These are phyloP conservation scores for Thinopyrum elongatum DNA, from an alignment of 176 grass and related monocot genomes.

Conservation along the genomic window DNA sequence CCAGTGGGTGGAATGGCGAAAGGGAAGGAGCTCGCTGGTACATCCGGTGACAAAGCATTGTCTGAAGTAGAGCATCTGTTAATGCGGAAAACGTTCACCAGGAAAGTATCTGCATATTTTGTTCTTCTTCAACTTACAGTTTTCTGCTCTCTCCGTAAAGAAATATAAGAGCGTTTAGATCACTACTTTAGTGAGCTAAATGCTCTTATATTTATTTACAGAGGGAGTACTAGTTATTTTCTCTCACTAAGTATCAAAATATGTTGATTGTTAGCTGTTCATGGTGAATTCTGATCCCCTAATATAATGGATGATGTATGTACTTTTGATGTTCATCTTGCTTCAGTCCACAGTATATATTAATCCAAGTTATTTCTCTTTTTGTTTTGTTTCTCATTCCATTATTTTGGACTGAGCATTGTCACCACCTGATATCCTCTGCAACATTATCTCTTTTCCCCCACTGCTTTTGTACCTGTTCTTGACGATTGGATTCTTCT, in stretches of 20 bases:
- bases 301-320: constrained; percentile 7
- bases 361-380: background rate
- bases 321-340: background rate
- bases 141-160: background rate
- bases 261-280: constrained; percentile 4
- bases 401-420: background rate
- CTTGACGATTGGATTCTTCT: constrained; percentile 11
- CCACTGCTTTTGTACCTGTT: background rate
- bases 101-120: constrained; percentile 27
- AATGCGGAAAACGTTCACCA: constrained; percentile 53
- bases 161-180: too few species aligned
- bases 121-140: background rate
- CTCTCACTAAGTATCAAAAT: background rate
- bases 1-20: constrained; percentile 17
- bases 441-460: background rate
- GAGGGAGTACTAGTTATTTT: background rate
- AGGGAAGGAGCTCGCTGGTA: constrained; percentile 2
- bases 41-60: constrained; percentile 28
- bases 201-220: too few species aligned
- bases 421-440: background rate
- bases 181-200: too few species aligned
- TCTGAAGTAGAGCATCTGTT: constrained; percentile 61
- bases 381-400: background rate
- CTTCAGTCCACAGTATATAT: background rate
- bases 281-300: background rate